Percentiles rank a stretch among this genome's conserved stretches.
These are phyloP conservation scores for Irpex lacteus DNA, from an alignment of 1,284 basidiomycete genomes.

Conservation along the genomic window DNA sequence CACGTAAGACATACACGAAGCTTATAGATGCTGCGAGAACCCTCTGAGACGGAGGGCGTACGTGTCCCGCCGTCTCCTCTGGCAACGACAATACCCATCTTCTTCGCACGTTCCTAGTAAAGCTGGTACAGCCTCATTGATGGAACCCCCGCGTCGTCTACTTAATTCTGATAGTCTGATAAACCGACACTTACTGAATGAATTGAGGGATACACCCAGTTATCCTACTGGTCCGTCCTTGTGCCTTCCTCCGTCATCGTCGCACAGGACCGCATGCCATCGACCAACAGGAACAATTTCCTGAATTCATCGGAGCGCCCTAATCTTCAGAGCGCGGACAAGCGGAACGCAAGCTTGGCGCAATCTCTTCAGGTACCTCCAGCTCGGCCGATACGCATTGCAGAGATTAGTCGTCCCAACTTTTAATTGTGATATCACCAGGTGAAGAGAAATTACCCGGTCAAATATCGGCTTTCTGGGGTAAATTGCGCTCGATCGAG, in stretches of 20 bases:
- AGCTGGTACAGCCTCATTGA: not conserved
- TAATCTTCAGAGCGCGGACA: not conserved
- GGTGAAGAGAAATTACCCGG: not conserved
- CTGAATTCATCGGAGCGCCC: not conserved
- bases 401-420: too few species aligned
- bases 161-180: not conserved
- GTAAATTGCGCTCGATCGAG: not conserved
- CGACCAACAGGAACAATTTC: not conserved
- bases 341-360: too few species aligned
- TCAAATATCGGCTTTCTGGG: not conserved
- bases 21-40: constrained; percentile 14
- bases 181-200: not conserved
- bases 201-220: not conserved
- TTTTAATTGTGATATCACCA: not conserved
- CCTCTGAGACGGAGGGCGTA: not conserved
- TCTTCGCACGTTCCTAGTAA: not conserved
- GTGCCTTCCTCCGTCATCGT: not conserved
- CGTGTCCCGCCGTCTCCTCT: not conserved
- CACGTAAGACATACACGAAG: constrained; percentile 6
- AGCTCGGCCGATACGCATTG: too few species aligned
- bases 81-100: not conserved
- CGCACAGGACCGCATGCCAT: not conserved
- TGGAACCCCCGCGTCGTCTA: not conserved
- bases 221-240: not conserved
- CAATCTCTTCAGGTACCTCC: too few species aligned